phyloP scores from a whole-genome alignment of 345 rosid species.

The Brassica napus region Da-Ae NC_063439.1:819501-820000 shows the following conservation, averaged over 20 bases:
- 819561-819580: not conserved
- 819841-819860: conserved; percentile 5
- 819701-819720: conserved; percentile 30
- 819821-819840: conserved; percentile 8
- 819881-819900: conserved; percentile 34
- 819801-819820: conserved; percentile 38
- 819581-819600: not conserved
- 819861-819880: conserved; percentile 1
- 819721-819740: not conserved
- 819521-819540: not conserved
- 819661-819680: conserved; percentile 15
- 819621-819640: not conserved
- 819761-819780: conserved; percentile 39
- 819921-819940: conserved; percentile 25
- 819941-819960: not conserved
- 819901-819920: conserved; percentile 22
- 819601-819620: not conserved
- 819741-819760: not conserved
- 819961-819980: not conserved
- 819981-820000: not conserved
- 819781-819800: conserved; percentile 7
- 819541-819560: not conserved
- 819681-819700: conserved; percentile 10
- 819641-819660: not conserved
- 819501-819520: conserved; percentile 70